Conservation (phyloP, 2,329 filamentous ascomycete species). For the Trichophyton benhamiae region DNA sequence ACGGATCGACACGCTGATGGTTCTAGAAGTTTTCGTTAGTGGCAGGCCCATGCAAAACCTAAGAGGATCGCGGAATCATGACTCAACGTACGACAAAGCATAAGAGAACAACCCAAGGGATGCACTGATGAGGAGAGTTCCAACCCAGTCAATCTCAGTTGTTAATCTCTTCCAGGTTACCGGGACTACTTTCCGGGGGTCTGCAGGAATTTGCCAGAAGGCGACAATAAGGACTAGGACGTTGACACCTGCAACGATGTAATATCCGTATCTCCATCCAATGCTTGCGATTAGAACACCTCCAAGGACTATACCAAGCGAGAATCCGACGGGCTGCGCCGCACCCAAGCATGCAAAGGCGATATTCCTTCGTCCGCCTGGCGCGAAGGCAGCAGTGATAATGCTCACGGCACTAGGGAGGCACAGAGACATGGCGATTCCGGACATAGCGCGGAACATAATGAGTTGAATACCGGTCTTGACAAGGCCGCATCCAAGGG, state of each 20-base stretch:
- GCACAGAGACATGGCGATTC: conserved; percentile 35
- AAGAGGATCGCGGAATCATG: not conserved
- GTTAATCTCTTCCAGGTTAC: conserved; percentile 7
- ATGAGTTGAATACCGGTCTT: conserved; percentile 32
- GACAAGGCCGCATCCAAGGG: conserved; percentile 31
- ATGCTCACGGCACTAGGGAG: conserved; percentile 38
- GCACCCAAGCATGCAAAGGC: conserved; percentile 40
- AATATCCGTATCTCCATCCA: conserved; percentile 43
- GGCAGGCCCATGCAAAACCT: not conserved
- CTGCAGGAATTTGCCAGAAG: conserved; percentile 10
- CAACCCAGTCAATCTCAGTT: conserved; percentile 41
- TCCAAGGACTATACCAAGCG: conserved; percentile 37
- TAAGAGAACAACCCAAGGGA: conserved; percentile 42
- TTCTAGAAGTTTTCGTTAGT: conserved; percentile 5
- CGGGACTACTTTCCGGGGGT: conserved; percentile 7
- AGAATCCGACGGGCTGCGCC: conserved; percentile 40
- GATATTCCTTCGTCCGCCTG: conserved; percentile 37
- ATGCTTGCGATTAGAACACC: conserved; percentile 40
- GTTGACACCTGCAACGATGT: conserved; percentile 35
- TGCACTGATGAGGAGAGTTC: conserved; percentile 35
- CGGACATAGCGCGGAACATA: conserved; percentile 35
- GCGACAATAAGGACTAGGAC: conserved; percentile 6
- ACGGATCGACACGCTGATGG: conserved; percentile 40
- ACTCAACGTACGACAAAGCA: conserved; percentile 34
- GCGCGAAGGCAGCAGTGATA: conserved; percentile 35